Conservation (phyloP, 495 filamentous ascomycete species). For the Terfezia boudieri region DNA sequence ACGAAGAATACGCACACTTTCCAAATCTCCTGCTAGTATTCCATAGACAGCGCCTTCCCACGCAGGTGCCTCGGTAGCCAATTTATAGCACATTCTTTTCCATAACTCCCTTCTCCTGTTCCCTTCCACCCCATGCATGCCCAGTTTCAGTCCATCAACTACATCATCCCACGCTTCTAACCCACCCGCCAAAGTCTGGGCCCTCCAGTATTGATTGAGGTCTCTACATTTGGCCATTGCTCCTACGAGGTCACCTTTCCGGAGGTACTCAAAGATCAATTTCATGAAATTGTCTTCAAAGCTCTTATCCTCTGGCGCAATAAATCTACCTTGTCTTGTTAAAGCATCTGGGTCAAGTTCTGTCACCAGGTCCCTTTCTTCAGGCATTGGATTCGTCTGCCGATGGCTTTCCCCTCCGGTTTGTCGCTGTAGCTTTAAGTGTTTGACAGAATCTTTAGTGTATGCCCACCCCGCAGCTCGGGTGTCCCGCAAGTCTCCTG, state of each 20-base stretch:
- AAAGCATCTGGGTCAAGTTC: constrained; percentile 84
- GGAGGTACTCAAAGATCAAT: constrained; percentile 10
- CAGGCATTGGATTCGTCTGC: constrained; percentile 35
- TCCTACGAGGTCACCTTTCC: constrained; percentile 10
- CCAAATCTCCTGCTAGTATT: constrained; percentile 59
- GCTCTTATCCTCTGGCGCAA: constrained; percentile 61
- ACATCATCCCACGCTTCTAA: constrained; percentile 13
- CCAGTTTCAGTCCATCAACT: constrained; percentile 2
- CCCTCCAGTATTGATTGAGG: constrained; percentile 39
- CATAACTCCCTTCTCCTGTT: constrained; percentile 38
- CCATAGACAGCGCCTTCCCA: constrained; percentile 83
- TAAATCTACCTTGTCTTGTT: constrained; percentile 44
- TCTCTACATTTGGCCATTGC: constrained; percentile 10
- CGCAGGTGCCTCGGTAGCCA: constrained; percentile 35
- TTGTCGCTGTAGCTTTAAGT: constrained; percentile 52
- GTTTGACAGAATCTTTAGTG: constrained; percentile 73
- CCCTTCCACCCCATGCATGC: constrained; percentile 5
- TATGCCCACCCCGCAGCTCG: constrained; percentile 80
- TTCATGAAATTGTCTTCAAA: constrained; percentile 37
- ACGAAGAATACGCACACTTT: constrained; percentile 28
- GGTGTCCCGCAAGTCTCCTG: constrained; percentile 43
- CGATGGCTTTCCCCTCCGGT: constrained; percentile 38
- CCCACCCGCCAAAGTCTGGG: constrained; percentile 37
- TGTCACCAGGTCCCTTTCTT: constrained; percentile 43
- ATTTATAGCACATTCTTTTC: constrained; percentile 59